Conservation (phyloP, 768 basidiomycete species). For the Suillus hirtellus region DNA sequence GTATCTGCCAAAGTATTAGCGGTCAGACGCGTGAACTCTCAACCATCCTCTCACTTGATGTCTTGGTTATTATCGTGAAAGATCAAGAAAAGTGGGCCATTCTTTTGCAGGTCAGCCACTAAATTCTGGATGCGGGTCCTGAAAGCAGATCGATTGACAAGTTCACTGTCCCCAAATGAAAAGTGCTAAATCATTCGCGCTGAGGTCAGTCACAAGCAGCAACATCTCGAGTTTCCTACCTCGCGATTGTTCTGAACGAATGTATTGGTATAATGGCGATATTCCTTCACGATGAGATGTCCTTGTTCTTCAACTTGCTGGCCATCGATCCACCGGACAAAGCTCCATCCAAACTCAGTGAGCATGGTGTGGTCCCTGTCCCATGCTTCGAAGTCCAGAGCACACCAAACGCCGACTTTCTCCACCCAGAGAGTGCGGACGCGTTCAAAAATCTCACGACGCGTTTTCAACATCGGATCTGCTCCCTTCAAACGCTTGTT, state of each 20-base stretch:
- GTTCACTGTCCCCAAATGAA: constrained; percentile 62
- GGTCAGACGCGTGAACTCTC: not conserved
- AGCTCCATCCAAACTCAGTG: constrained; percentile 84
- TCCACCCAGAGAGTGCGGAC: constrained; percentile 63
- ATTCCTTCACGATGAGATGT: constrained; percentile 67
- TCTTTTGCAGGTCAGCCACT: constrained; percentile 36
- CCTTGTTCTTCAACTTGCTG: constrained; percentile 48
- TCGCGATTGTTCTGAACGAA: constrained; percentile 66
- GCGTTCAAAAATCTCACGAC: constrained; percentile 68
- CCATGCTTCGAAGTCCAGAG: constrained; percentile 85
- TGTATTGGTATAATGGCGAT: constrained; percentile 55
- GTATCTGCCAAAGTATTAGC: constrained; percentile 40
- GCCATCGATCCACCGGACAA: constrained; percentile 56
- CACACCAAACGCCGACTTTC: constrained; percentile 70
- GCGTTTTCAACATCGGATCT: constrained; percentile 51
- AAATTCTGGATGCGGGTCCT: constrained; percentile 52
- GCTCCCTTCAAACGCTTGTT: constrained; percentile 76
- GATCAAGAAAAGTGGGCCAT: constrained; percentile 72
- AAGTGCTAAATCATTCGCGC: constrained; percentile 48
- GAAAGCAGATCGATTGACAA: constrained; percentile 51
- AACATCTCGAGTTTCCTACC: constrained; percentile 37
- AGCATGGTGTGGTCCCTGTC: constrained; percentile 70
- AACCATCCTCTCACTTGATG: constrained; percentile 53
- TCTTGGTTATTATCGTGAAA: constrained; percentile 82
- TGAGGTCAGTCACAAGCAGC: not conserved